phyloP scores from a whole-genome alignment of 2,329 filamentous ascomycete genomes.

The Neofusicoccum kwambonambiense region DNA sequence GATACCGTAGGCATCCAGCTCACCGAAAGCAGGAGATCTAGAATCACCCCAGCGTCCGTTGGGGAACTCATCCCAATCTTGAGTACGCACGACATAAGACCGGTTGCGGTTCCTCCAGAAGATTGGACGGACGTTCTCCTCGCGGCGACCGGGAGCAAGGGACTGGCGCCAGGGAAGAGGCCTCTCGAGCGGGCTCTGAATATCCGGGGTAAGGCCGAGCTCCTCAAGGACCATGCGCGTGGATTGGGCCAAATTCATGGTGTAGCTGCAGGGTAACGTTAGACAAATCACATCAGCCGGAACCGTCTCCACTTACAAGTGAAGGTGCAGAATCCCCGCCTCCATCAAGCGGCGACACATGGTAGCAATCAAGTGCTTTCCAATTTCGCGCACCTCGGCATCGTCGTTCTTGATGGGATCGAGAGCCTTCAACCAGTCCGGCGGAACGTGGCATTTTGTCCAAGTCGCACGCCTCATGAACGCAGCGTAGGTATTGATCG shows the following conservation, averaged over 20 bases:
- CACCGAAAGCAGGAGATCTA: slow-evolving; percentile 91
- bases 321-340: slow-evolving; percentile 80
- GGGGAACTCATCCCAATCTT: slow-evolving; percentile 98
- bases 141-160: slow-evolving; percentile 80
- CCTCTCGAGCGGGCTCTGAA: slow-evolving; percentile 76
- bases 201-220: slow-evolving; percentile 74
- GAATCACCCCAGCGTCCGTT: slow-evolving; percentile 99
- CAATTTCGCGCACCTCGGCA: slow-evolving; percentile 83
- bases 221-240: slow-evolving; percentile 94
- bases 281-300: slow-evolving; percentile 9
- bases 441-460: slow-evolving; percentile 82
- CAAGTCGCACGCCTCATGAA: slow-evolving; percentile 89
- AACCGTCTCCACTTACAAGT: slow-evolving; percentile 61
- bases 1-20: slow-evolving; percentile 91
- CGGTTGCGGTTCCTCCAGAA: slow-evolving; percentile 98
- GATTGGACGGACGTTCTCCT: slow-evolving; percentile 94
- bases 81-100: slow-evolving; percentile 90
- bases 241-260: slow-evolving; percentile 96
- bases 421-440: slow-evolving; percentile 74
- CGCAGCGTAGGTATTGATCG: slow-evolving; percentile 90
- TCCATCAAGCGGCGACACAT: slow-evolving; percentile 85
- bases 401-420: slow-evolving; percentile 98
- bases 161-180: slow-evolving; percentile 96
- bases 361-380: slow-evolving; percentile 80
- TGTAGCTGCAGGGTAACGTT: slow-evolving; percentile 60